These are phyloP conservation scores for Ascochyta fabae DNA, from an alignment of 2,329 filamentous ascomycete species.

Conservation along the genomic window DNA sequence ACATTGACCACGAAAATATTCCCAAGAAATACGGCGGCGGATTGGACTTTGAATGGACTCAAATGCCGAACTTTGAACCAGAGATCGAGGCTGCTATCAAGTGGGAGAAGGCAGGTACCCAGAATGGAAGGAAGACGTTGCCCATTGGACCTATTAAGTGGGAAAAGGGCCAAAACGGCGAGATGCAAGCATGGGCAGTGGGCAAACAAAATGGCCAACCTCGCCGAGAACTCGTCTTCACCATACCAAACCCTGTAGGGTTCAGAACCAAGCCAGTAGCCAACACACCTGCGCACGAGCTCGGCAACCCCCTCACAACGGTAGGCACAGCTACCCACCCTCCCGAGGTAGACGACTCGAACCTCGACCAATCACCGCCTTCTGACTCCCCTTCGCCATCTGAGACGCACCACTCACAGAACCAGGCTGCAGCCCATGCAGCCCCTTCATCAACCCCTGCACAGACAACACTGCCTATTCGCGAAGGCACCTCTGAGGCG, in stretches of 20 bases:
- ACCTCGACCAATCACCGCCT: slow-evolving; percentile 27
- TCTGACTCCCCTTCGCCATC: slow-evolving; percentile 30
- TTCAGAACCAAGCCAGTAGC: slow-evolving; percentile 34
- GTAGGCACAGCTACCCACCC: slow-evolving; percentile 48
- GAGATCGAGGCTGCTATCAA: slow-evolving; percentile 50
- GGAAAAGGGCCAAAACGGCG: slow-evolving; percentile 52
- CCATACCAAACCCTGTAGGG: slow-evolving; percentile 42
- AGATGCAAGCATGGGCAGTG: slow-evolving; percentile 54
- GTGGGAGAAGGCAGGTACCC: slow-evolving; percentile 47
- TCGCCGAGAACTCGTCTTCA: slow-evolving; percentile 49
- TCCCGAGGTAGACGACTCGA: slow-evolving; percentile 27
- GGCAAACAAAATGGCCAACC: slow-evolving; percentile 52
- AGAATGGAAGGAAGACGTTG: slow-evolving; percentile 50
- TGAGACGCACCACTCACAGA: slow-evolving; percentile 16
- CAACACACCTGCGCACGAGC: slow-evolving; percentile 38
- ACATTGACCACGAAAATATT: slow-evolving; percentile 83
- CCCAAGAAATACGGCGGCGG: slow-evolving; percentile 89
- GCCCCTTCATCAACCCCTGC: slow-evolving; percentile 17
- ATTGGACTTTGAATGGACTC: slow-evolving; percentile 81
- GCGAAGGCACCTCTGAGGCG: slow-evolving; percentile 52
- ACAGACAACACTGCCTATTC: slow-evolving; percentile 35
- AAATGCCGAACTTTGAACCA: slow-evolving; percentile 73
- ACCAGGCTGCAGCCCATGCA: slow-evolving; percentile 1
- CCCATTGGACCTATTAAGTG: slow-evolving; percentile 57
- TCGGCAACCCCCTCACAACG: slow-evolving; percentile 37